Percentiles rank a stretch among this genome's conserved stretches.
These are phyloP conservation scores for Hanseniaspora vineae DNA, from an alignment of 805 yeast species.

Conservation along the genomic window DNA sequence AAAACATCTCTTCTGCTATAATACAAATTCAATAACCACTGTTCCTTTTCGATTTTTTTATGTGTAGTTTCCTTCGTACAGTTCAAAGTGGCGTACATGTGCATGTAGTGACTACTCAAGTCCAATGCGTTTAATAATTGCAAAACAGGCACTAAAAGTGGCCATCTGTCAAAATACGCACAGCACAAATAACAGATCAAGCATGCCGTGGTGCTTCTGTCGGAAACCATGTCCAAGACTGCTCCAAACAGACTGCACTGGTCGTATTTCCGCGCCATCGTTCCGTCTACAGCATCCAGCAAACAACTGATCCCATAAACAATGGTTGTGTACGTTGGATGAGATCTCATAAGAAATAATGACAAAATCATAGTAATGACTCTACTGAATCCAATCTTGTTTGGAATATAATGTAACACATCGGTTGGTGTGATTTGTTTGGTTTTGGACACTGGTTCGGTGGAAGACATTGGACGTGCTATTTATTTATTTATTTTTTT, in stretches of 20 bases:
- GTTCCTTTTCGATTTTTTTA: constrained; percentile 62
- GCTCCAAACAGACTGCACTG: constrained; percentile 94
- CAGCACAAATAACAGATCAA: constrained; percentile 76
- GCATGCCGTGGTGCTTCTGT: constrained; percentile 93
- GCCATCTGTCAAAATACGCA: constrained; percentile 32
- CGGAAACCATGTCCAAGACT: constrained; percentile 97
- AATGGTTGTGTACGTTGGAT: constrained; percentile 66
- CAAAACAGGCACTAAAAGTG: constrained; percentile 34
- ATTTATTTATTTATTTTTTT: not conserved
- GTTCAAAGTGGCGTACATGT: constrained; percentile 88
- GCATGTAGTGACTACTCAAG: constrained; percentile 92
- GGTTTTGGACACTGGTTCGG: not conserved
- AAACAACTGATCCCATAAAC: constrained; percentile 81
- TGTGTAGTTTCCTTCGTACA: constrained; percentile 64
- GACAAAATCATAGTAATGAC: constrained; percentile 74
- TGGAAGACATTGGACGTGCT: too few species aligned
- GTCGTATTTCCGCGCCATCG: constrained; percentile 78
- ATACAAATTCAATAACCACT: constrained; percentile 67
- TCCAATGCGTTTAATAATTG: constrained; percentile 77
- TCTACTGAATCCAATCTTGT: constrained; percentile 79
- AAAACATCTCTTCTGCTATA: constrained; percentile 76
- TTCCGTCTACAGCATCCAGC: constrained; percentile 92
- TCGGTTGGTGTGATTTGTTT: constrained; percentile 30
- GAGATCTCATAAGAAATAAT: constrained; percentile 66
- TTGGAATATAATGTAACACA: constrained; percentile 75